These are phyloP conservation scores for Tolypocladium tropicale DNA, from an alignment of 2,329 filamentous ascomycete species.

Conservation along the genomic window DNA sequence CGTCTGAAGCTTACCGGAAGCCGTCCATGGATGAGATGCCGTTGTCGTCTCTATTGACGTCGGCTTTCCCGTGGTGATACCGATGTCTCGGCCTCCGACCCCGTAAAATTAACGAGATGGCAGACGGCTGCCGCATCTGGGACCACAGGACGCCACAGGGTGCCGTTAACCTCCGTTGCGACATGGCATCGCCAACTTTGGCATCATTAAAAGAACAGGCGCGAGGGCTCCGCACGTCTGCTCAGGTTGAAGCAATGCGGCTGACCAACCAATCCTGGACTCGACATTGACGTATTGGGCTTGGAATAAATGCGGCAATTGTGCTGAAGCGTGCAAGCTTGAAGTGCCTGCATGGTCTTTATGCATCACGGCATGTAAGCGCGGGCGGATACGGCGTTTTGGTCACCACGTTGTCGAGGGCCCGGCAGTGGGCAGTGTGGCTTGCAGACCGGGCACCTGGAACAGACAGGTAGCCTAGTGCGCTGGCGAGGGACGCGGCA, in stretches of 20 bases:
- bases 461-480: not conserved
- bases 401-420: not conserved
- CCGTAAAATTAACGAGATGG: not conserved
- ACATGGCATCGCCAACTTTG: not conserved
- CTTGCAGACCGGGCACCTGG: not conserved
- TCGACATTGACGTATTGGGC: not conserved
- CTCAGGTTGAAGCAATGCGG: not conserved
- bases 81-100: not conserved
- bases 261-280: not conserved
- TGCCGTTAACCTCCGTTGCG: not conserved
- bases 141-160: not conserved
- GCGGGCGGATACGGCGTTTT: not conserved
- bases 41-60: not conserved
- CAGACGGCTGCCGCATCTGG: not conserved
- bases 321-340: not conserved
- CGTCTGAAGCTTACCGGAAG: not conserved
- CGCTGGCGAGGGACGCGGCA: not conserved
- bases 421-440: not conserved
- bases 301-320: not conserved
- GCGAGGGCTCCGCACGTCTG: not conserved
- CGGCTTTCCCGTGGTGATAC: not conserved
- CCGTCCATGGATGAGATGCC: not conserved
- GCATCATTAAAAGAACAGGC: not conserved
- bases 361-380: not conserved
- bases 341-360: not conserved